Evolutionary conservation across 495 filamentous ascomycete genomes (phyloP).

Genomic region (Gamarada debralockiae): DNA sequence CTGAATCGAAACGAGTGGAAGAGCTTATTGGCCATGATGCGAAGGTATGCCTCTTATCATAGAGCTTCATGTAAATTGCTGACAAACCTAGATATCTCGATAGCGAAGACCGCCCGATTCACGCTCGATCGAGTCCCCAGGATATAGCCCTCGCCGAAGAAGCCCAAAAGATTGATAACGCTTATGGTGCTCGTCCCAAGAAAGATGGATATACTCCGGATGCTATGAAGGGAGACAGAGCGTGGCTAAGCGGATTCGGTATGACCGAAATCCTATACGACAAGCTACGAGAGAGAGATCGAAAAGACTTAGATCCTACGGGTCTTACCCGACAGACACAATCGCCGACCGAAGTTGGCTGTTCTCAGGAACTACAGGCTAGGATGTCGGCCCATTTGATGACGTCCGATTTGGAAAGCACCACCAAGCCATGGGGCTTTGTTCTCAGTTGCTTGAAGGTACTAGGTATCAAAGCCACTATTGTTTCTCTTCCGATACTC

Average conservation of each 20-base stretch:
- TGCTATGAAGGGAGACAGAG: neutral
- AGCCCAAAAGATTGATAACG: neutral
- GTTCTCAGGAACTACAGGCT: neutral
- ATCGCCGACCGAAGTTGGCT: neutral
- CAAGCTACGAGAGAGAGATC: neutral
- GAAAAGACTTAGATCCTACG: neutral
- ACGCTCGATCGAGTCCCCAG: neutral
- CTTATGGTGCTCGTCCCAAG: neutral
- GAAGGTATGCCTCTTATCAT: no score
- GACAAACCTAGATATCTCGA: neutral
- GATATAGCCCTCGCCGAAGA: neutral
- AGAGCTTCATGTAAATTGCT: no score
- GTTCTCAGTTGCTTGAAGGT: no score
- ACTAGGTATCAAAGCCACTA: no score
- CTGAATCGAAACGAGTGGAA: neutral
- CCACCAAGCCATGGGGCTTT: no score
- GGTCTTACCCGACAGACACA: neutral
- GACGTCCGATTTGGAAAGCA: no score
- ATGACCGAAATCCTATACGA: neutral
- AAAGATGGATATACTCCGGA: neutral
- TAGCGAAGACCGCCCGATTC: neutral
- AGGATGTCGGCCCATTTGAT: no score
- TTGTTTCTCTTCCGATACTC: no score
- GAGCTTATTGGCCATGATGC: neutral
- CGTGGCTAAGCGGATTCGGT: neutral